Evolutionary conservation across 345 rosid genomes (phyloP), one percentile per base, ranked within the genome.

Genomic region (Camelina neglecta): DNA sequence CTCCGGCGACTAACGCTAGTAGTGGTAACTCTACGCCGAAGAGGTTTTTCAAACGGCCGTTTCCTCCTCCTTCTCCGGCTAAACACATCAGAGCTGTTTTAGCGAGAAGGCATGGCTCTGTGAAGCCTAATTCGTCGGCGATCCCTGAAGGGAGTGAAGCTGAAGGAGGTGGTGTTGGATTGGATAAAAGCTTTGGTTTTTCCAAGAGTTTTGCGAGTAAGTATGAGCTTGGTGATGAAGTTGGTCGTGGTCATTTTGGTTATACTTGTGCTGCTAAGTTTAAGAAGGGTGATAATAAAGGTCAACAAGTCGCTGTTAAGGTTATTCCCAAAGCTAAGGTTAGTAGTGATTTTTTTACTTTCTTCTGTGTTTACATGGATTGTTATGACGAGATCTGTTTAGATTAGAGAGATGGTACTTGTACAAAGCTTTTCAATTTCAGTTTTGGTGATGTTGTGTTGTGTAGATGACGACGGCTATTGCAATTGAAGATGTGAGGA

Each of bases 51-150:
- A 88, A 78, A 74, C 73, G 87, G 41, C 92, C 96, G 4, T 90
- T 94, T 68, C 97, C 97, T 2, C 97, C 99, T 38, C 99, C 97
- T 0, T 92, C 97, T 2, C 99, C 97, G n/a, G 97, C 99, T 3
- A 95, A 89, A 82, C 97, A 95, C 79, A 89, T 95, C 45, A 79
- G 85, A 72, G 88, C 99, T 1, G 86, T 93, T 39, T 81, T 95
- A 24, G 95, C 90, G 0, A 83, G 90, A 35, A 77, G 97, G 15
- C 88, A 89, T 31, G 88, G 90, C 39, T 86, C 87, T 6, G 88
- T 71, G 75, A 86, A 88, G 88, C 86, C 86, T 6, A 83, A 85
- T 60, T 85, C 84, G 15, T 63, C 92, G n/a, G 79, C 85, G 36
- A 87, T 87, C 50, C 87, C 93, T 13, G 97, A 88, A 48, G 93